Conservation (phyloP, 768 basidiomycete species). For the Tricholoma saponaceum region DNA sequence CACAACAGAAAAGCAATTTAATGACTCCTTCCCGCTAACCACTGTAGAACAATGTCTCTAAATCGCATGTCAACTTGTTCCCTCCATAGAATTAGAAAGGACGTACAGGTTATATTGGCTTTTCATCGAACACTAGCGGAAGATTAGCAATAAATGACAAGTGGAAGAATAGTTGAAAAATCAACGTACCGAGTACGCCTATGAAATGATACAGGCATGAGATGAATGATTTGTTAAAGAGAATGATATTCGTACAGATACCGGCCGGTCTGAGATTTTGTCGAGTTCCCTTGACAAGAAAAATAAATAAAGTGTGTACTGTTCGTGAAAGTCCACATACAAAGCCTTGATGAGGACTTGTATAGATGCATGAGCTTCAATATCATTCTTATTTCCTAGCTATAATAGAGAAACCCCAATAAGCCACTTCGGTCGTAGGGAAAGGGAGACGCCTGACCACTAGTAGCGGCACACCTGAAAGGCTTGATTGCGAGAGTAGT, state of each 20-base stretch:
- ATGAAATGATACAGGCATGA: background rate
- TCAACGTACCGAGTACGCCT: conserved; percentile 76
- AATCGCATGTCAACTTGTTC: conserved; percentile 5
- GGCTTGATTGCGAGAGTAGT: conserved; percentile 59
- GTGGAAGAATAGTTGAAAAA: background rate
- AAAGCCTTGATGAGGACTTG: conserved; percentile 80
- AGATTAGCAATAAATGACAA: conserved; percentile 5
- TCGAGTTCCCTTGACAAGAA: conserved; percentile 56
- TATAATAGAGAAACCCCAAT: conserved; percentile 20
- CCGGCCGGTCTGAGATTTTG: conserved; percentile 74
- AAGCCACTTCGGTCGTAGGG: background rate
- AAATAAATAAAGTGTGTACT: background rate
- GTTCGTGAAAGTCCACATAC: conserved; percentile 35
- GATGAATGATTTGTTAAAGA: background rate
- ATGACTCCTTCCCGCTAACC: conserved; percentile 77
- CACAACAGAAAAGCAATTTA: conserved; percentile 22
- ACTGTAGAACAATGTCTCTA: conserved; percentile 85
- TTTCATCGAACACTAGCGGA: conserved; percentile 86
- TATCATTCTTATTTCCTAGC: conserved; percentile 94
- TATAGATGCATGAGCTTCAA: conserved; percentile 70
- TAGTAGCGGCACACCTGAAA: conserved; percentile 73
- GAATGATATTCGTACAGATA: conserved; percentile 63
- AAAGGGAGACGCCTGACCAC: conserved; percentile 51
- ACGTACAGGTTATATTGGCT: conserved; percentile 88
- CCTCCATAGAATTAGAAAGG: background rate